A percentile compares a stretch with the other conserved stretches of the same genome.
phyloP scores from a whole-genome alignment of 2,329 filamentous ascomycete genomes.

The Fusarium irregulare region DNA sequence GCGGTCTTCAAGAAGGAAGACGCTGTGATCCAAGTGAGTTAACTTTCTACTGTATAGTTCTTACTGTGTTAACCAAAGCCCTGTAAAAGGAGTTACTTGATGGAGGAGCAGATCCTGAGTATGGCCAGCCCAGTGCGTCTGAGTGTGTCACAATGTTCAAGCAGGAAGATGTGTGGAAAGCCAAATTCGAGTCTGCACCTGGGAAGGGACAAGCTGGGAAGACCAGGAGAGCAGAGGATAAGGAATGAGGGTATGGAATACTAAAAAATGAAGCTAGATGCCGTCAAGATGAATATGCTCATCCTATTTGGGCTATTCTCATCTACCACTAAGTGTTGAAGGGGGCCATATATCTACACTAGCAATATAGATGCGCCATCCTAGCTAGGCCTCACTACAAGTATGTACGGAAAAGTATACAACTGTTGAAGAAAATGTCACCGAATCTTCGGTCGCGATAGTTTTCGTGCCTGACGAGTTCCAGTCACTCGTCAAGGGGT shows the following conservation, averaged over 20 bases:
- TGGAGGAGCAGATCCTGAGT: constrained; percentile 65
- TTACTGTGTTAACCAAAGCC: not conserved
- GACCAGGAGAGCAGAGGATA: not conserved
- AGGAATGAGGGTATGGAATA: not conserved
- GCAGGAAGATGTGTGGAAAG: constrained; percentile 62
- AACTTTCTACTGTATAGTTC: too few species aligned
- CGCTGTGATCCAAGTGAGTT: constrained; percentile 67
- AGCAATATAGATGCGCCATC: not conserved
- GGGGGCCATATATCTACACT: not conserved
- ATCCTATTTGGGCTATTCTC: not conserved
- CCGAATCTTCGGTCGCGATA: not conserved
- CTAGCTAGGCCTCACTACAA: not conserved
- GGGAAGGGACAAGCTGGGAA: constrained; percentile 54
- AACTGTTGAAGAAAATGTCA: not conserved
- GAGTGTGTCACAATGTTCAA: constrained; percentile 64
- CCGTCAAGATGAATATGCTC: not conserved
- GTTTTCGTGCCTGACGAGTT: not conserved
- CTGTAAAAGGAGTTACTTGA: constrained; percentile 57
- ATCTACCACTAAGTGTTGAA: not conserved
- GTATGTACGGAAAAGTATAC: not conserved
- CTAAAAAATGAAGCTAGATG: not conserved
- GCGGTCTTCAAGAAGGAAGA: constrained; percentile 79
- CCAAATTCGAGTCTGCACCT: constrained; percentile 61
- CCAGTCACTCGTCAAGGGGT: not conserved
- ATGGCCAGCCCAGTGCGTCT: constrained; percentile 61